Conservation (phyloP, 2,329 filamentous ascomycete species). For the Fusarium burgessii region DNA sequence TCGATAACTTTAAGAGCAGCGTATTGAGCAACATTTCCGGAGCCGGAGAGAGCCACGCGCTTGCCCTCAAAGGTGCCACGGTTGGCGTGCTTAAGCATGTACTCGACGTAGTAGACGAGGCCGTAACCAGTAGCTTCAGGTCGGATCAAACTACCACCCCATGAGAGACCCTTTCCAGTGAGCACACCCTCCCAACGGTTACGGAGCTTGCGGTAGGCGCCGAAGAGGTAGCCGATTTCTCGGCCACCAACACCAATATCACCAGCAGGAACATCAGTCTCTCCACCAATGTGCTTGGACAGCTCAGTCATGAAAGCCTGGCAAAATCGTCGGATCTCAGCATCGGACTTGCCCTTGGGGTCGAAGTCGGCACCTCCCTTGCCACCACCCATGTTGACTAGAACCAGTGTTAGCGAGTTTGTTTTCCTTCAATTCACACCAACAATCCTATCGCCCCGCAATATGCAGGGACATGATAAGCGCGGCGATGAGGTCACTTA, state of each 20-base stretch:
- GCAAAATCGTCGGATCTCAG: slow-evolving; percentile 98
- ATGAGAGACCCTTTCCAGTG: slow-evolving; percentile 92
- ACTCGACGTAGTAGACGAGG: slow-evolving; percentile 93
- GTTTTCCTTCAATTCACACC: not conserved
- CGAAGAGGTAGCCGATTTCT: slow-evolving; percentile 96
- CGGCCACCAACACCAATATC: slow-evolving; percentile 94
- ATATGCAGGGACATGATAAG: slow-evolving; percentile 30
- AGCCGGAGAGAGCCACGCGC: slow-evolving; percentile 94
- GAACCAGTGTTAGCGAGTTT: slow-evolving; percentile 30
- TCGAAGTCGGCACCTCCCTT: slow-evolving; percentile 99
- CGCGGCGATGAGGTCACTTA: slow-evolving; percentile 61
- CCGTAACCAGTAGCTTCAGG: slow-evolving; percentile 98
- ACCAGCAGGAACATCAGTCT: slow-evolving; percentile 95
- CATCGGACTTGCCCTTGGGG: slow-evolving; percentile 98
- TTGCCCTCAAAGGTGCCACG: slow-evolving; percentile 90
- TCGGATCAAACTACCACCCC: slow-evolving; percentile 94
- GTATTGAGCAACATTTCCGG: slow-evolving; percentile 98
- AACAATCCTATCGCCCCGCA: slow-evolving; percentile 15
- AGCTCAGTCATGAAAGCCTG: slow-evolving; percentile 96
- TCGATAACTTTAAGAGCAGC: slow-evolving; percentile 96
- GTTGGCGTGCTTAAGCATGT: slow-evolving; percentile 94
- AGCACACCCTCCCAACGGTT: slow-evolving; percentile 97
- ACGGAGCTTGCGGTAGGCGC: slow-evolving; percentile 87
- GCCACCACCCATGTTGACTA: slow-evolving; percentile 85
- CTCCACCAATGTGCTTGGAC: slow-evolving; percentile 93